These are phyloP conservation scores for Backusella westeae DNA, from an alignment of 192 early-diverging fungal genomes.

Conservation along the genomic window DNA sequence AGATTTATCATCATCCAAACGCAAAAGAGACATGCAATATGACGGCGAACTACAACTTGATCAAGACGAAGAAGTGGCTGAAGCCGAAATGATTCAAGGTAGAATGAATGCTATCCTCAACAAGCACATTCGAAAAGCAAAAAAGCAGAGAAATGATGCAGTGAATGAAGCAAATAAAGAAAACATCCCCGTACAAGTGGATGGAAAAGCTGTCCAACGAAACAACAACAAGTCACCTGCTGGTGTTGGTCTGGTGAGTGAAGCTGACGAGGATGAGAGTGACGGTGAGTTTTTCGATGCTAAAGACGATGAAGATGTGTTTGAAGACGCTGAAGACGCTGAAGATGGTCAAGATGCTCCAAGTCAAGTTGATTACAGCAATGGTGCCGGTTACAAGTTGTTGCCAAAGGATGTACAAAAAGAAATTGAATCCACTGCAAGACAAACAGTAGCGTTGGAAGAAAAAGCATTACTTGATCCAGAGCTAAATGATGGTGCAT, in stretches of 20 bases:
- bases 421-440: neutral
- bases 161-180: neutral
- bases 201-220: no score
- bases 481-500: slow-evolving; percentile 48
- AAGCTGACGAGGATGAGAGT: neutral
- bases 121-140: no score
- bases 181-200: no score
- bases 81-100: neutral
- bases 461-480: neutral
- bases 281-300: neutral
- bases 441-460: neutral
- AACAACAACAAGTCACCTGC: no score
- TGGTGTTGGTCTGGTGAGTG: neutral
- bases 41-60: neutral
- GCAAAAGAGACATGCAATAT: neutral
- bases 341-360: slow-evolving; percentile 20
- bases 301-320: no score
- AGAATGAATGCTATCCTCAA: no score
- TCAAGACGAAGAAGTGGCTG: slow-evolving; percentile 26
- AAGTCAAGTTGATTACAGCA: neutral
- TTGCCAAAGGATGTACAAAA: neutral
- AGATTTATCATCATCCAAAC: neutral
- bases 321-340: slow-evolving; percentile 24
- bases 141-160: no score
- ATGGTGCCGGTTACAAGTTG: neutral